These are phyloP conservation scores for Neurospora tetrasperma DNA, from an alignment of 495 filamentous ascomycete genomes.

Conservation along the genomic window DNA sequence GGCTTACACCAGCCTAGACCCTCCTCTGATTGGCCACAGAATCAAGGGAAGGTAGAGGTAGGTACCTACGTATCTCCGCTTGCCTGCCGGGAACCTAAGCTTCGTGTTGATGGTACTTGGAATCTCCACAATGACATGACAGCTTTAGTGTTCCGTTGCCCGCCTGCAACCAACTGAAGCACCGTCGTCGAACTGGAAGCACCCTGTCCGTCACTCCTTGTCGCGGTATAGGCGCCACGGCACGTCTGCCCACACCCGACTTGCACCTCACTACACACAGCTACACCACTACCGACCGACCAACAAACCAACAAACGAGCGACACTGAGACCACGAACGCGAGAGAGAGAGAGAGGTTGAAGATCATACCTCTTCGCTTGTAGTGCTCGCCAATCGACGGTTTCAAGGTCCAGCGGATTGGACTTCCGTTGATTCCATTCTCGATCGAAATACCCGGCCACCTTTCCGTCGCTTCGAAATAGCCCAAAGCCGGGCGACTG, in stretches of 20 bases:
- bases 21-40: background rate
- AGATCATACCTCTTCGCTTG: background rate
- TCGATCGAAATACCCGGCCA: background rate
- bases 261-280: background rate
- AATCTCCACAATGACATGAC: background rate
- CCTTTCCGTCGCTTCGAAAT: background rate
- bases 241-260: background rate
- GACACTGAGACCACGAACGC: background rate
- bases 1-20: background rate
- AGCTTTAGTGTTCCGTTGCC: background rate
- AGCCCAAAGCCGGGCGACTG: background rate
- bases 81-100: background rate
- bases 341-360: background rate
- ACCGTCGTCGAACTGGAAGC: background rate
- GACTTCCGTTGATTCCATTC: background rate
- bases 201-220: background rate
- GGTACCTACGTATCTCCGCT: background rate
- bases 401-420: background rate
- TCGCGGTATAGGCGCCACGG: background rate
- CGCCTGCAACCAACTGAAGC: background rate
- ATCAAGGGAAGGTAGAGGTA: background rate
- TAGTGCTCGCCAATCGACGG: background rate
- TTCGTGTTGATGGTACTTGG: background rate
- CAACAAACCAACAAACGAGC: background rate
- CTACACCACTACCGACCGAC: background rate